phyloP scores from a whole-genome alignment of 2,329 filamentous ascomycete species.

The Zasmidium angulare region DNA sequence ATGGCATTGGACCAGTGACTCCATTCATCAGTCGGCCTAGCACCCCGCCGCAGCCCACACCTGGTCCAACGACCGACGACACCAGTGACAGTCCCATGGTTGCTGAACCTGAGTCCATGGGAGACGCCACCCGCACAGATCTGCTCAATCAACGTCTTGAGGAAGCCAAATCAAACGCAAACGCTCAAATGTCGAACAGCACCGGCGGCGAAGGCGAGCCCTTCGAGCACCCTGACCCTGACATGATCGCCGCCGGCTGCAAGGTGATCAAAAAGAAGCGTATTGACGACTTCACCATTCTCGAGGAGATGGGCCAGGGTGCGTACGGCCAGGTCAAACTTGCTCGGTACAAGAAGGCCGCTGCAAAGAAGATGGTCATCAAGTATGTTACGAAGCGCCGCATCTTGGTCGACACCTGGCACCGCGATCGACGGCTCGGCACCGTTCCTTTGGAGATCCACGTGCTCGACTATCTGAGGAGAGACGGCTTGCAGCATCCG shows the following conservation, averaged over 20 bases:
- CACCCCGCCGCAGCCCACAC: slow-evolving; percentile 70
- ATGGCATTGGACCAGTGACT: slow-evolving; percentile 61
- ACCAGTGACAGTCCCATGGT: slow-evolving; percentile 31
- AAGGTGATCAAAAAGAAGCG: slow-evolving; percentile 64
- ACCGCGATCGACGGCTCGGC: slow-evolving; percentile 83
- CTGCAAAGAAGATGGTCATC: slow-evolving; percentile 79
- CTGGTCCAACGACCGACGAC: slow-evolving; percentile 22
- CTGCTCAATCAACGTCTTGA: slow-evolving; percentile 52
- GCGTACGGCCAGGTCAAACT: slow-evolving; percentile 98
- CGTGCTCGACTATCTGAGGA: slow-evolving; percentile 86
- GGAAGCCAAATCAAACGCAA: slow-evolving; percentile 21
- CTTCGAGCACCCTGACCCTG: slow-evolving; percentile 41
- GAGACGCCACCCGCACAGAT: slow-evolving; percentile 42
- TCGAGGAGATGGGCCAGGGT: slow-evolving; percentile 98
- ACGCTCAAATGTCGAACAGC: neutral
- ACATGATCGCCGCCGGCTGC: slow-evolving; percentile 32
- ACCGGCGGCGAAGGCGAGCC: slow-evolving; percentile 28
- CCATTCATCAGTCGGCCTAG: slow-evolving; percentile 62
- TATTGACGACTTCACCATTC: slow-evolving; percentile 84
- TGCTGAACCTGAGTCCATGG: slow-evolving; percentile 26
- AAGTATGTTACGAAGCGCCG: slow-evolving; percentile 97
- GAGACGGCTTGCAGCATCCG: slow-evolving; percentile 64
- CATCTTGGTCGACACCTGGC: slow-evolving; percentile 98
- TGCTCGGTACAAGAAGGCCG: slow-evolving; percentile 73
- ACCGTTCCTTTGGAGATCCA: slow-evolving; percentile 97